phyloP scores from a whole-genome alignment of 345 rosid genomes.

The Acer campestre region DNA sequence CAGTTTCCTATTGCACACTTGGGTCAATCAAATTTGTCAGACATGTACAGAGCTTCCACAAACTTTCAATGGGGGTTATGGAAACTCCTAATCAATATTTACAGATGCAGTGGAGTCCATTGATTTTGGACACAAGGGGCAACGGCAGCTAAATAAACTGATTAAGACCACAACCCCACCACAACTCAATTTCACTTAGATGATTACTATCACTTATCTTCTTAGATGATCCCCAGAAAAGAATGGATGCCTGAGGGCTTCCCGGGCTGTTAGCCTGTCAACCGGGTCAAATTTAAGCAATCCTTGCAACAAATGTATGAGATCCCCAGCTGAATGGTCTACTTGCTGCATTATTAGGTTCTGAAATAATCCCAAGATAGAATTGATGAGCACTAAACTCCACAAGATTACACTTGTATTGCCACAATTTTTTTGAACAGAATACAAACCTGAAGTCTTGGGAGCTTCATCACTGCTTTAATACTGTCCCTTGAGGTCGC shows the following conservation, averaged over 20 bases:
- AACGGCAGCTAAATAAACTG: background rate
- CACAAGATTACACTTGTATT: background rate
- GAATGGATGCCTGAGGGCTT: conserved; percentile 81
- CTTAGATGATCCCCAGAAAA: conserved; percentile 54
- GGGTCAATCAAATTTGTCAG: background rate
- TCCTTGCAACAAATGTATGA: conserved; percentile 73
- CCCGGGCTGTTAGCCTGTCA: conserved; percentile 71
- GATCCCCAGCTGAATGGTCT: conserved; percentile 88
- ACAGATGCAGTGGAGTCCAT: background rate
- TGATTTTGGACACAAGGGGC: too few relatives aligned
- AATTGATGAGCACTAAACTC: background rate
- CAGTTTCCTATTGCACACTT: background rate
- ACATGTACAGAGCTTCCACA: background rate
- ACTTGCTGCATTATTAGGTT: conserved; percentile 83
- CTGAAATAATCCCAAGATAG: conserved; percentile 35
- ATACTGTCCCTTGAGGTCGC: conserved; percentile 81
- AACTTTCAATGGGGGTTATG: background rate
- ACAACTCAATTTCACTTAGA: too few relatives aligned
- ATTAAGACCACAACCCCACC: background rate
- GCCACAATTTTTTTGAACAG: too few relatives aligned
- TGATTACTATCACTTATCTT: conserved; percentile 24
- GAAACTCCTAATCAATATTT: background rate
- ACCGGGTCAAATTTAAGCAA: conserved; percentile 68
- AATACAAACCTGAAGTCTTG: conserved; percentile 69
- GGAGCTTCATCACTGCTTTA: conserved; percentile 71